Conservation (phyloP, 139 green algal genomes). For the Gonium pectorale region DNA sequence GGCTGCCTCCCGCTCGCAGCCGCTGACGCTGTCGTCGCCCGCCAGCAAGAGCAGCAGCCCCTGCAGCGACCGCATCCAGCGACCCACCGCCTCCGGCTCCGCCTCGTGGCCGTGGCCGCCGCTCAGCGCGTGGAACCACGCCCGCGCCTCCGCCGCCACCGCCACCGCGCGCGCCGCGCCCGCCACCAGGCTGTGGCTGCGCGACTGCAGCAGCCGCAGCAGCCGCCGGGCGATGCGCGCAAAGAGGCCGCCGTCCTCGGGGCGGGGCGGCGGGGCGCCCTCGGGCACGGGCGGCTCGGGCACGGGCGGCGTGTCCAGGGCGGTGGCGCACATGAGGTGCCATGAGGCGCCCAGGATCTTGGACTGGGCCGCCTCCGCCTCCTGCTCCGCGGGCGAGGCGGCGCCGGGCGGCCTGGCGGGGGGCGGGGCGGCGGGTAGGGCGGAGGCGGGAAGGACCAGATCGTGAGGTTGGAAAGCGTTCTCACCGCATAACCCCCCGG, state of each 20-base stretch:
- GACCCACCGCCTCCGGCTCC: constrained; percentile 37
- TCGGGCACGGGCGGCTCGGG: neutral
- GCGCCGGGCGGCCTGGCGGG: constrained; percentile 11
- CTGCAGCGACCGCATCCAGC: constrained; percentile 12
- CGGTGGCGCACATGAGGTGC: constrained; percentile 69
- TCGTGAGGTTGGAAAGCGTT: no score
- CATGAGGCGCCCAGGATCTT: constrained; percentile 64
- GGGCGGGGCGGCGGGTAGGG: neutral
- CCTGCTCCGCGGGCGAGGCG: constrained; percentile 11
- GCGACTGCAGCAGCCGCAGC: constrained; percentile 45
- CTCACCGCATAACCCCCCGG: no score
- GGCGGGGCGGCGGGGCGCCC: neutral
- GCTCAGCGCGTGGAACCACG: constrained; percentile 49
- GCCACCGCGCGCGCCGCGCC: constrained; percentile 10
- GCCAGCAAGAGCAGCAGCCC: constrained; percentile 25
- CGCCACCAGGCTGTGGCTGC: constrained; percentile 24
- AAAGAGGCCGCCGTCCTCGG: constrained; percentile 42
- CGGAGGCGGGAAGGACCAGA: no score
- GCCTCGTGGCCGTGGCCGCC: constrained; percentile 47
- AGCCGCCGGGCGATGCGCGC: constrained; percentile 50
- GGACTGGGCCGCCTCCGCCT: neutral
- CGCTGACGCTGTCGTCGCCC: constrained; percentile 20
- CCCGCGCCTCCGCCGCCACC: constrained; percentile 46
- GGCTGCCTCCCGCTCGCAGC: constrained; percentile 24
- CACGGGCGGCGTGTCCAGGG: constrained; percentile 34